These are phyloP conservation scores for Fusarium lyarnte DNA, from an alignment of 2,329 filamentous ascomycete species.

Conservation along the genomic window DNA sequence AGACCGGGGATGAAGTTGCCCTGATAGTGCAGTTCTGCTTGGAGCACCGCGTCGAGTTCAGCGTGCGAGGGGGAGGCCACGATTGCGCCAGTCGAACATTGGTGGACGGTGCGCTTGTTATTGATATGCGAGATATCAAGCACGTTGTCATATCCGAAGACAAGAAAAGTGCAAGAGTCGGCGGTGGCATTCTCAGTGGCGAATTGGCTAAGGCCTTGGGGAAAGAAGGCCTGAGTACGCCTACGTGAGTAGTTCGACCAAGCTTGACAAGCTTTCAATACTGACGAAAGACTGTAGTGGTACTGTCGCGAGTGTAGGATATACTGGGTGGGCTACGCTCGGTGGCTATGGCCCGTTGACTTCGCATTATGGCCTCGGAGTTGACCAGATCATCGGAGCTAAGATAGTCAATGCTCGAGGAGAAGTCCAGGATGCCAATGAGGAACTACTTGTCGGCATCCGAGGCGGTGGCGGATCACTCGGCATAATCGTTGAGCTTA, in stretches of 20 bases:
- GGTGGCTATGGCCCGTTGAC: constrained; percentile 16
- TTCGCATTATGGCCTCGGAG: background rate
- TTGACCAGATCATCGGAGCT: constrained; percentile 20
- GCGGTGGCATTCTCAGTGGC: background rate
- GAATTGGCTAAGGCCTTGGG: background rate
- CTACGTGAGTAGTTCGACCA: background rate
- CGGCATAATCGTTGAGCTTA: constrained; percentile 2
- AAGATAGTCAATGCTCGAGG: background rate
- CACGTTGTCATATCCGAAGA: background rate
- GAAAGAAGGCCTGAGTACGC: background rate
- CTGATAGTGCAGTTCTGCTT: background rate
- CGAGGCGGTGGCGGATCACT: constrained; percentile 13
- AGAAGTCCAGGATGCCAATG: background rate
- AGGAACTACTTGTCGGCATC: constrained; percentile 7
- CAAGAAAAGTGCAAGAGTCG: background rate
- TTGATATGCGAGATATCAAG: constrained; percentile 31
- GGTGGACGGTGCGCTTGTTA: background rate
- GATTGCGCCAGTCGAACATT: constrained; percentile 11
- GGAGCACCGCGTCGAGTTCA: background rate
- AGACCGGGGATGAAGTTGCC: background rate
- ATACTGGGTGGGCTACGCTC: constrained; percentile 16
- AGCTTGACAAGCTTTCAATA: rapidly evolving
- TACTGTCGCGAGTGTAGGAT: constrained; percentile 3
- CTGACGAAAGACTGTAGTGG: rapidly evolving
- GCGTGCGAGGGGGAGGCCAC: constrained; percentile 7